Conservation (phyloP, 1,284 basidiomycete genomes). For the Inonotus obliquus region DNA sequence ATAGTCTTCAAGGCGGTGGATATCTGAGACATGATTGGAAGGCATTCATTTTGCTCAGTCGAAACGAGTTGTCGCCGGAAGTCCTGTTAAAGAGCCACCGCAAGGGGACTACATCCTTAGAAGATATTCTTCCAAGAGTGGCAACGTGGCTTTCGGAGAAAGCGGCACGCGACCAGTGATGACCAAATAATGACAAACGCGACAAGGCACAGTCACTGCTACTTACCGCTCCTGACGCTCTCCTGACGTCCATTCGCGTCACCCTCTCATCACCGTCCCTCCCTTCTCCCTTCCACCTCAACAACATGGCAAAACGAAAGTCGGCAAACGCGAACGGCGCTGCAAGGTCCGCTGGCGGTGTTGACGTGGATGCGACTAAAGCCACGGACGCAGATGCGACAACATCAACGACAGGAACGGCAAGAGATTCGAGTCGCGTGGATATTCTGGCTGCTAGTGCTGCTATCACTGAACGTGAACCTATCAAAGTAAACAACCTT, state of each 20-base stretch:
- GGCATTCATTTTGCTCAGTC: background rate
- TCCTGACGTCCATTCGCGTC: background rate
- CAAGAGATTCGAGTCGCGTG: slow-evolving; percentile 2
- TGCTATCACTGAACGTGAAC: slow-evolving; percentile 43
- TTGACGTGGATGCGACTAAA: background rate
- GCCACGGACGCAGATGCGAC: background rate
- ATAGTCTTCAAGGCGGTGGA: background rate
- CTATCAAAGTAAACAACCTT: slow-evolving; percentile 80
- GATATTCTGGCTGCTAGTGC: slow-evolving; percentile 17
- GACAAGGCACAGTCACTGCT: background rate
- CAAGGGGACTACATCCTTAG: background rate
- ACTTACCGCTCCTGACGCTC: background rate
- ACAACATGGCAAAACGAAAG: slow-evolving; percentile 11
- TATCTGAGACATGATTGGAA: background rate
- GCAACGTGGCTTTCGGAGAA: background rate
- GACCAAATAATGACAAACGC: slow-evolving; percentile 8
- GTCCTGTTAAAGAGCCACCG: background rate
- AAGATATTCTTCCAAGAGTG: background rate
- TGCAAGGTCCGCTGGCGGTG: background rate
- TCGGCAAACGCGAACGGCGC: background rate
- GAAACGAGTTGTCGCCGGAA: background rate
- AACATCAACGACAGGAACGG: background rate
- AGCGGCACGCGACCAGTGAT: background rate
- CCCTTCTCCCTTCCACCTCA: too few relatives aligned
- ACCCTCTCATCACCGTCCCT: background rate